Evolutionary conservation across 2,329 filamentous ascomycete species (phyloP).

Genomic region (Epichloe bromicola): DNA sequence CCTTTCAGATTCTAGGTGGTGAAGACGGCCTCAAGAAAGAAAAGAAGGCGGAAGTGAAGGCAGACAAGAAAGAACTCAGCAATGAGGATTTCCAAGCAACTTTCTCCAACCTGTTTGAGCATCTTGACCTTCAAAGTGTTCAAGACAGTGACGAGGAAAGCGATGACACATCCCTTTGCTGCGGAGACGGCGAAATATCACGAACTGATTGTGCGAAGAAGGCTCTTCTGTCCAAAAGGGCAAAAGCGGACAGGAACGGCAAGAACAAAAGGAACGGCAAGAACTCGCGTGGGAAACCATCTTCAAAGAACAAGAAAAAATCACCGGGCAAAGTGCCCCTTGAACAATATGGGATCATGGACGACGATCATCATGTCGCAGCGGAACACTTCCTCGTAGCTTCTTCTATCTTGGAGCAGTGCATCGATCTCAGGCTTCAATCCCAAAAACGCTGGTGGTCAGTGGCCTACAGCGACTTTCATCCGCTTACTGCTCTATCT

Average conservation of each 20-base stretch:
- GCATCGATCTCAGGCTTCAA: slow-evolving; percentile 24
- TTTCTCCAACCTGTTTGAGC: slow-evolving; percentile 1
- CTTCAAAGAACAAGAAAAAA: not conserved
- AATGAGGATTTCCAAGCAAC: not conserved
- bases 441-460: slow-evolving; percentile 9
- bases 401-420: slow-evolving; percentile 24
- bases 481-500: not conserved
- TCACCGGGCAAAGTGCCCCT: slow-evolving; percentile 1
- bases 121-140: not conserved
- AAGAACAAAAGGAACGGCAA: not conserved
- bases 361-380: slow-evolving; percentile 9
- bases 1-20: slow-evolving; percentile 24
- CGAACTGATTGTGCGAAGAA: not conserved
- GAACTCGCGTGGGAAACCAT: not conserved
- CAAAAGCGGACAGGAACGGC: not conserved
- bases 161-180: not conserved
- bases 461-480: not conserved
- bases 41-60: not conserved
- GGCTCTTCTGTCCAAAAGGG: not conserved
- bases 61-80: not conserved
- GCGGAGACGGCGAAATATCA: not conserved
- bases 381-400: slow-evolving; percentile 31
- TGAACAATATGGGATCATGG: slow-evolving; percentile 12
- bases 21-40: slow-evolving; percentile 11
- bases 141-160: not conserved